These are phyloP conservation scores for Scutellaria minor DNA, from an alignment of 257 asterid genomes.

Conservation along the genomic window DNA sequence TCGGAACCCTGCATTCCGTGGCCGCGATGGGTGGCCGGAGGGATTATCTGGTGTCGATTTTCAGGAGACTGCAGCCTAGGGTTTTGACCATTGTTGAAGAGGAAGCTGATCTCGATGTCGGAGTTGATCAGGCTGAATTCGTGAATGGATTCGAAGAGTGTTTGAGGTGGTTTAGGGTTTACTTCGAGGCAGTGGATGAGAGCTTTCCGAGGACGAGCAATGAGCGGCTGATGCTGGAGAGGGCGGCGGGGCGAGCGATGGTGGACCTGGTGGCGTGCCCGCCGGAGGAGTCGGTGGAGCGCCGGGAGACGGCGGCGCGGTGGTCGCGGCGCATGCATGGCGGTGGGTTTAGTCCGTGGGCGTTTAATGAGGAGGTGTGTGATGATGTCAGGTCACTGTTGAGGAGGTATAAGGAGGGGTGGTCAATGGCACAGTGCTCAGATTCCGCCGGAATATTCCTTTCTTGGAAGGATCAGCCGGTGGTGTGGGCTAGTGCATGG, in stretches of 20 bases:
- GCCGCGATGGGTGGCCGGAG: slow-evolving; percentile 49
- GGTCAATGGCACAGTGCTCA: slow-evolving; percentile 77
- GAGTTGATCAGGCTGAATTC: slow-evolving; percentile 64
- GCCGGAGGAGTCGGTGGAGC: slow-evolving; percentile 67
- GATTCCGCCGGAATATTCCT: slow-evolving; percentile 93
- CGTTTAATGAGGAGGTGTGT: slow-evolving; percentile 82
- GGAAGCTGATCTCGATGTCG: slow-evolving; percentile 85
- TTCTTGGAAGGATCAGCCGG: slow-evolving; percentile 94
- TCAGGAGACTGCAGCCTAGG: slow-evolving; percentile 69
- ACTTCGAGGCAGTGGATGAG: slow-evolving; percentile 86
- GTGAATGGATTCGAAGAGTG: slow-evolving; percentile 75
- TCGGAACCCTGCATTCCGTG: slow-evolving; percentile 74
- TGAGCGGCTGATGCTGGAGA: slow-evolving; percentile 88
- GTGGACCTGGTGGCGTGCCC: slow-evolving; percentile 85
- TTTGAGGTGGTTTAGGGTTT: slow-evolving; percentile 91
- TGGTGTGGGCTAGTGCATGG: slow-evolving; percentile 99
- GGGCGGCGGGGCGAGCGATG: slow-evolving; percentile 84
- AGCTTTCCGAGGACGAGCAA: slow-evolving; percentile 71
- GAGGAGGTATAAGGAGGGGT: slow-evolving; percentile 93
- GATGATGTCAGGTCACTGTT: slow-evolving; percentile 89
- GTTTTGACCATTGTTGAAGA: slow-evolving; percentile 82
- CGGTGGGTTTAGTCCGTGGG: slow-evolving; percentile 57
- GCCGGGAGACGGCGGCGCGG: slow-evolving; percentile 79
- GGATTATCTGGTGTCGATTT: slow-evolving; percentile 58
- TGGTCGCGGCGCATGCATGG: slow-evolving; percentile 81